A percentile compares a stretch with the other conserved stretches of the same genome.
Conservation (phyloP, 164 flowering plant genomes). For the Vitis cinerea region DNA sequence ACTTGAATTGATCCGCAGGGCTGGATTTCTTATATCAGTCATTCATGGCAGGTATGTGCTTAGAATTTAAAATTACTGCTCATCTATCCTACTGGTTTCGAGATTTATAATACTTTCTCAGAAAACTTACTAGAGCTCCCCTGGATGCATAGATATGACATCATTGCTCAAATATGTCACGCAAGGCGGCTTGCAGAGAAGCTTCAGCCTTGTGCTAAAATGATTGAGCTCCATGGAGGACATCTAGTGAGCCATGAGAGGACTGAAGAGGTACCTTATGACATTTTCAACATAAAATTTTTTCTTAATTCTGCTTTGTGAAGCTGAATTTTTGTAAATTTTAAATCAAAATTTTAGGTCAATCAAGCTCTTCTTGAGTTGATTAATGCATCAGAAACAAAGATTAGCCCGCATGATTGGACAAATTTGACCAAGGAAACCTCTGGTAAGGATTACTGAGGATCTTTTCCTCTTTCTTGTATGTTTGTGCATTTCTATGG, state of each 20-base stretch:
- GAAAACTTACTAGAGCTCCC: constrained; percentile 6
- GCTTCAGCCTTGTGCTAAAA: constrained; percentile 74
- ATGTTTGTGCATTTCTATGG: background rate
- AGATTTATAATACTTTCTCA: background rate
- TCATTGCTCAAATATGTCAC: constrained; percentile 79
- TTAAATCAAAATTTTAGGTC: constrained; percentile 51
- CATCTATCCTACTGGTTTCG: background rate
- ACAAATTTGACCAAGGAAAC: constrained; percentile 52
- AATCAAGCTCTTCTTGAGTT: constrained; percentile 79
- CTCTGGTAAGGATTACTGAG: constrained; percentile 36
- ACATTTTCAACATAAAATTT: background rate
- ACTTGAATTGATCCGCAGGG: constrained; percentile 53
- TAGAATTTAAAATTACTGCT: background rate
- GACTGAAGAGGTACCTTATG: constrained; percentile 65
- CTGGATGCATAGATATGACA: constrained; percentile 53
- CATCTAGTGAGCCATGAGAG: constrained; percentile 96
- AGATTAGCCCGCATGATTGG: constrained; percentile 65
- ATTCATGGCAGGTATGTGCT: constrained; percentile 87
- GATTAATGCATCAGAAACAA: constrained; percentile 67
- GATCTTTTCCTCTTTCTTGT: background rate
- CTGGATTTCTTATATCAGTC: constrained; percentile 81
- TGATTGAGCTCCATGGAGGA: constrained; percentile 91
- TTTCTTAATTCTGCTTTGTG: background rate
- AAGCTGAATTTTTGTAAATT: background rate
- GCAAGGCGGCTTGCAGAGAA: constrained; percentile 77